Percentiles rank a stretch among this genome's conserved stretches.
Evolutionary conservation across 2,329 filamentous ascomycete species (phyloP).

Genomic region (Stagonosporopsis tanaceti): DNA sequence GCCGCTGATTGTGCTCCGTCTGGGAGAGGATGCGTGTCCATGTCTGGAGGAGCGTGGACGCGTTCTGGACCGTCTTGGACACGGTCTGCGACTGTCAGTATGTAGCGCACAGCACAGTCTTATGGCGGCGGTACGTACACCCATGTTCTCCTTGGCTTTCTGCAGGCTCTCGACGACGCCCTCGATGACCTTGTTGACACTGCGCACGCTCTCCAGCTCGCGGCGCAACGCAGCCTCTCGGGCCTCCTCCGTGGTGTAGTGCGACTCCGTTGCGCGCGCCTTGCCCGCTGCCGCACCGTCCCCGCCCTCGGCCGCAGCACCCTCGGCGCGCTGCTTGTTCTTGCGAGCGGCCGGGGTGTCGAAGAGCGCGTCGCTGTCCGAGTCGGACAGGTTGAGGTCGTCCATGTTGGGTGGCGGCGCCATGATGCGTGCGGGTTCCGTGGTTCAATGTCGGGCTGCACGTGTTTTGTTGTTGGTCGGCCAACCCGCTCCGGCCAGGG

Average conservation of each 20-base stretch:
- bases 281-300: constrained; percentile 50
- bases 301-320: constrained; percentile 45
- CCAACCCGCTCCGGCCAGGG: constrained; percentile 5
- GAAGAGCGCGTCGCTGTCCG: constrained; percentile 65
- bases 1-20: constrained; percentile 94
- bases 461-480: constrained; percentile 26
- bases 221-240: constrained; percentile 77
- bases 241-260: constrained; percentile 70
- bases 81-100: constrained; percentile 68
- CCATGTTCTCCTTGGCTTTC: constrained; percentile 79
- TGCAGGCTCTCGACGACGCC: constrained; percentile 75
- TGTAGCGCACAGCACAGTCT: background rate
- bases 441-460: constrained; percentile 1
- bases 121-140: constrained; percentile 57
- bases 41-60: constrained; percentile 88
- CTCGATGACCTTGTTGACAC: constrained; percentile 89
- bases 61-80: constrained; percentile 82
- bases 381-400: constrained; percentile 62
- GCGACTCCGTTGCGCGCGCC: constrained; percentile 56
- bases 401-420: constrained; percentile 58
- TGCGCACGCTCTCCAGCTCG: constrained; percentile 83
- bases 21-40: constrained; percentile 97
- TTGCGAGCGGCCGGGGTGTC: constrained; percentile 59
- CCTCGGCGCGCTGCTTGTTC: constrained; percentile 48
- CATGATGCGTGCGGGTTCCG: constrained; percentile 3